Evolutionary conservation across 805 yeast genomes (phyloP).

Genomic region (Metschnikowia cubensis): DNA sequence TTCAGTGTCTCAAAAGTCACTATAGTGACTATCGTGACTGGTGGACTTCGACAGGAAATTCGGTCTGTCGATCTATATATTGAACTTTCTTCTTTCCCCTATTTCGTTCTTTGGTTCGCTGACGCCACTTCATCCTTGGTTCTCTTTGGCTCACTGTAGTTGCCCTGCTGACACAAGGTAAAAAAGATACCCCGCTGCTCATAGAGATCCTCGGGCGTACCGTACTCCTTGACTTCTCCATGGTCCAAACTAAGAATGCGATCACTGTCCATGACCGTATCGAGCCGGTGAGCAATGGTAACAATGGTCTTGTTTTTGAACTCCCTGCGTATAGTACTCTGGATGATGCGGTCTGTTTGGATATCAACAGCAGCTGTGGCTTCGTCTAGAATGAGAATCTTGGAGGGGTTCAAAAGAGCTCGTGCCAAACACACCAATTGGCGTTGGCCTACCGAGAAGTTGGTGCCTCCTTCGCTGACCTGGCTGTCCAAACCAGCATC

Average conservation of each 20-base stretch:
- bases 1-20: too few relatives aligned
- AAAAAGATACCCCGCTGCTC: slow-evolving; percentile 45
- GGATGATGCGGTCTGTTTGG: slow-evolving; percentile 27
- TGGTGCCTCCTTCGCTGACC: slow-evolving; percentile 24
- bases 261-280: slow-evolving; percentile 27
- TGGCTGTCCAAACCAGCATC: slow-evolving; percentile 18
- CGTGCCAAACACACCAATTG: slow-evolving; percentile 25
- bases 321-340: slow-evolving; percentile 23
- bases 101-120: not conserved
- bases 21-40: too few relatives aligned
- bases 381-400: slow-evolving; percentile 21
- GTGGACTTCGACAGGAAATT: too few relatives aligned
- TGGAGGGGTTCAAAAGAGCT: slow-evolving; percentile 19
- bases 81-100: not conserved
- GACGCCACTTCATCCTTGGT: too few relatives aligned
- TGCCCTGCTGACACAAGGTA: slow-evolving; percentile 46
- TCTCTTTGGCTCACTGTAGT: slow-evolving; percentile 16
- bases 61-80: too few relatives aligned
- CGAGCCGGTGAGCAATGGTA: slow-evolving; percentile 28
- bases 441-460: slow-evolving; percentile 24
- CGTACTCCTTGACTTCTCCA: slow-evolving; percentile 23
- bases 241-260: slow-evolving; percentile 23
- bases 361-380: slow-evolving; percentile 26
- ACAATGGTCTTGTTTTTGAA: slow-evolving; percentile 25
- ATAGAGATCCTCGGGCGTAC: slow-evolving; percentile 47